These are phyloP conservation scores for Debaryomycetaceae sp. DNA, from an alignment of 1,139 yeast species.

Conservation along the genomic window DNA sequence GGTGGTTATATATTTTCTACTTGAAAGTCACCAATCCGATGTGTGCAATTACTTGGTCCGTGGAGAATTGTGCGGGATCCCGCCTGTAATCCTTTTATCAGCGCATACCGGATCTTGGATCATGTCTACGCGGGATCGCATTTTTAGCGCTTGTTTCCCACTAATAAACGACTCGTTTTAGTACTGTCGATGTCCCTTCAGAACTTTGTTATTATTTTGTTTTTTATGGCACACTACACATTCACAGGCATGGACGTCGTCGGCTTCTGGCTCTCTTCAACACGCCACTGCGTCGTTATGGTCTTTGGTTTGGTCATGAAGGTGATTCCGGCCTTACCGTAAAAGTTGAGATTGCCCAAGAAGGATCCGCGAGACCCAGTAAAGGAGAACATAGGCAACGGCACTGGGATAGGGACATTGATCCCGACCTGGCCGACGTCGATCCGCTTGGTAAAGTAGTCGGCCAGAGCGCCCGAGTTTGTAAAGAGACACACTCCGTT, in stretches of 20 bases:
- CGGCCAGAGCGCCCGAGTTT: slow-evolving; percentile 56
- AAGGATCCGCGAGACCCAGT: slow-evolving; percentile 72
- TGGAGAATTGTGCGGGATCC: too few relatives aligned
- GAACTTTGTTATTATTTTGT: neutral
- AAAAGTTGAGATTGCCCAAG: slow-evolving; percentile 71
- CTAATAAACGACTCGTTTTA: too few relatives aligned
- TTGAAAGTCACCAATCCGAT: too few relatives aligned
- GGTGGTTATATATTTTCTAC: too few relatives aligned
- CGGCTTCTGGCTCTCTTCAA: slow-evolving; percentile 41
- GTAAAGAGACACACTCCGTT: slow-evolving; percentile 70
- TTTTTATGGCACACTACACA: neutral
- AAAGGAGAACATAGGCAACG: slow-evolving; percentile 73
- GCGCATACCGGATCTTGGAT: neutral
- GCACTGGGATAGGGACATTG: slow-evolving; percentile 79
- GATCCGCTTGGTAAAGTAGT: slow-evolving; percentile 58
- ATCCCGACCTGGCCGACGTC: slow-evolving; percentile 75
- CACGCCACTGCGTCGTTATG: slow-evolving; percentile 60
- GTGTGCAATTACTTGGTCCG: too few relatives aligned
- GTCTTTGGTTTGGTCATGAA: slow-evolving; percentile 73
- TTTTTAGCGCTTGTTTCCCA: too few relatives aligned
- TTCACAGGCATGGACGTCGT: slow-evolving; percentile 55
- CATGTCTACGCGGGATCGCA: neutral
- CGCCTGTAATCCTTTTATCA: too few relatives aligned
- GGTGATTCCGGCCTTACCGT: slow-evolving; percentile 64
- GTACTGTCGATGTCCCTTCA: neutral